Base-by-base conservation (phyloP, 208 protist species). In the Leishmania lainsoni region DNA sequence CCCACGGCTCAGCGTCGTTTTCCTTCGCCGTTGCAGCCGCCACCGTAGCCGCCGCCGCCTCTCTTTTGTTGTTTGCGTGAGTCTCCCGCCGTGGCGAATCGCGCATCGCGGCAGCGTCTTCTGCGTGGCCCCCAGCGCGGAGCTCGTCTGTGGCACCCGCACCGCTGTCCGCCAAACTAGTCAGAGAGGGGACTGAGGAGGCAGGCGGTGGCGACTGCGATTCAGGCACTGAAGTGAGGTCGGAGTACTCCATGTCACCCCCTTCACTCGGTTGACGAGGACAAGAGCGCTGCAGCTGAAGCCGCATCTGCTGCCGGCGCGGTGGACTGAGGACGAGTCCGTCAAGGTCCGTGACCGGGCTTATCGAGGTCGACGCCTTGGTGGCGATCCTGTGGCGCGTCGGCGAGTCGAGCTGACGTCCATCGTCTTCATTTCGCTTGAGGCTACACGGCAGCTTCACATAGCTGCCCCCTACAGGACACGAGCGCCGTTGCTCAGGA, bases 311-410 rank as follows among this genome's bases (percentile, higher is more conserved):
- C 61, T 61, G 82, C 71, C 22, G 82, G 3, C 72, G 78, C 32
- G 73, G 51, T 61, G 87, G 87, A 49, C 84, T 90, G 70, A 86
- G 82, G 16, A 90, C 87, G 39, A 90, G 81, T 4, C 87, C 87
- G 39, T 88, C 83, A n/a, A 35, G n/a, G 29, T 79, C 75, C 54
- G 29, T 54, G 26, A 72, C 51, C 17, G 76, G 69, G 35, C 54
- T 78, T 56, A 69, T 39, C 32, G 77, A 78, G 35, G 65, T n/a
- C 42, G 49, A 26, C 63, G 54, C 74, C 59, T 48, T 68, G 35
- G 74, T 29, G 56, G 52, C 8, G 26, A 29, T 29, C 35, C 20
- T 9, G 42, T 20, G 32, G 29, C 54, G 32, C 22, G 3, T 49
- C 74, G 35, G 22, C 9, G 54, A 48, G 22, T 48, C 26, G 39